phyloP scores from a whole-genome alignment of 2,329 filamentous ascomycete genomes.

The Ophiognomonia clavigignenti-juglandacearum region DNA sequence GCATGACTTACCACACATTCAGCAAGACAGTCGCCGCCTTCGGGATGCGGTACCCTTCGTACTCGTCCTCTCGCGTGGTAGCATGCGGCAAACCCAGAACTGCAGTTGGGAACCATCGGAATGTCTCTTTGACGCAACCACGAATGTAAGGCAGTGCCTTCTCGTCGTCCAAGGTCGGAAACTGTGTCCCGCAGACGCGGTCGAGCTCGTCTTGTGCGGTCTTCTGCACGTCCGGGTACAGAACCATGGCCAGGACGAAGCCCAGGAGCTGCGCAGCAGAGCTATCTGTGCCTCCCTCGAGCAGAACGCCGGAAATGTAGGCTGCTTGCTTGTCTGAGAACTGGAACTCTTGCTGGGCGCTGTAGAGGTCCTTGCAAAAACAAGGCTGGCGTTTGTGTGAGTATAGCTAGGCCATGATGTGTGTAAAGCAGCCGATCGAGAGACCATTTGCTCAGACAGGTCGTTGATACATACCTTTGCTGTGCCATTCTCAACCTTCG shows the following conservation, averaged over 20 bases:
- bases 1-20: constrained; percentile 35
- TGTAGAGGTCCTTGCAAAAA: constrained; percentile 22
- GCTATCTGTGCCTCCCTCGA: constrained; percentile 39
- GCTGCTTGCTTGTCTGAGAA: constrained; percentile 26
- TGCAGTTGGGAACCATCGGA: constrained; percentile 39
- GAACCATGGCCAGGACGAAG: constrained; percentile 42
- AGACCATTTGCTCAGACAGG: background rate
- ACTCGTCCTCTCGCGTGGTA: constrained; percentile 35
- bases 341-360: constrained; percentile 15
- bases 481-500: constrained; percentile 23
- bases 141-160: constrained; percentile 36
- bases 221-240: constrained; percentile 37
- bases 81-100: constrained; percentile 37
- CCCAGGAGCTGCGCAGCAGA: constrained; percentile 33
- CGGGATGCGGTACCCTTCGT: constrained; percentile 41
- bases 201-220: constrained; percentile 38
- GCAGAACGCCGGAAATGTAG: constrained; percentile 31
- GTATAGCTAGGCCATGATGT: background rate
- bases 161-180: constrained; percentile 34
- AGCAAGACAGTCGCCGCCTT: constrained; percentile 37
- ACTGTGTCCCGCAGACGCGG: constrained; percentile 32
- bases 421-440: background rate
- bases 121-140: constrained; percentile 35
- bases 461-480: background rate
- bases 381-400: constrained; percentile 20